Base-by-base conservation (phyloP, 768 basidiomycete species). In the Butyriboletus loyo region DNA sequence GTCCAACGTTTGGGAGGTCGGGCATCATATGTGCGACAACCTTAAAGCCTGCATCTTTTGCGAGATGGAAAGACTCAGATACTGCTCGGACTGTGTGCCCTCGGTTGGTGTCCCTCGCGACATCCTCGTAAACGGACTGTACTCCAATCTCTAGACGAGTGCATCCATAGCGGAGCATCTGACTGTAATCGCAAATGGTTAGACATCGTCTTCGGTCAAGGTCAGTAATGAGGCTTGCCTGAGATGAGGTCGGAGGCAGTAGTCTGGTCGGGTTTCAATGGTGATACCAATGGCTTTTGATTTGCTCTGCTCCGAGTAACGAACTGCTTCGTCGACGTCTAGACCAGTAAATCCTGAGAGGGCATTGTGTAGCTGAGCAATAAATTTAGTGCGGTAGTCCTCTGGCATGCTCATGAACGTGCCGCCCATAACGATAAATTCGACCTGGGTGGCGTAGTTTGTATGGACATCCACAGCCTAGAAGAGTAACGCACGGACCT, bases 11-110 rank as follows among this genome's bases (percentile, higher is more conserved):
- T 9, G 96, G 96, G 9, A 98, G 81, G 69, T 99, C 96, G 14
- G 95, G 94, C 95, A 99, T 99, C 97, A 98, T 98, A 68, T 99
- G 97, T 19, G 95, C 95, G 27, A 99, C 97, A 49, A 99, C 95
- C 72, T 99, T 99, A 86, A 97, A 99, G 5, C 97, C 97, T 2
- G 96, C 97, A 63, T 99, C 96, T 69, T 99, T 99, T 19, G 94
- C 87, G 62, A 99, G 84, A 65, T 98, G 96, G 73, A 99, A 99
- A 13, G 89, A 91, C 69, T 99, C 96, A 42, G 91, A 86, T 49
- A 98, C 96, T 9, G 96, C 92, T 48, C 92, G 92, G 45, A 99
- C 97, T 24, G 97, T 99, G 71, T 99, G 97, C 1, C 97, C 97
- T 49, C 97, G 89, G 68, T 99, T 99, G 19, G 97, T 98, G 69